phyloP scores from a whole-genome alignment of 2,329 filamentous ascomycete genomes.

The Nigrospora sphaerica region DNA sequence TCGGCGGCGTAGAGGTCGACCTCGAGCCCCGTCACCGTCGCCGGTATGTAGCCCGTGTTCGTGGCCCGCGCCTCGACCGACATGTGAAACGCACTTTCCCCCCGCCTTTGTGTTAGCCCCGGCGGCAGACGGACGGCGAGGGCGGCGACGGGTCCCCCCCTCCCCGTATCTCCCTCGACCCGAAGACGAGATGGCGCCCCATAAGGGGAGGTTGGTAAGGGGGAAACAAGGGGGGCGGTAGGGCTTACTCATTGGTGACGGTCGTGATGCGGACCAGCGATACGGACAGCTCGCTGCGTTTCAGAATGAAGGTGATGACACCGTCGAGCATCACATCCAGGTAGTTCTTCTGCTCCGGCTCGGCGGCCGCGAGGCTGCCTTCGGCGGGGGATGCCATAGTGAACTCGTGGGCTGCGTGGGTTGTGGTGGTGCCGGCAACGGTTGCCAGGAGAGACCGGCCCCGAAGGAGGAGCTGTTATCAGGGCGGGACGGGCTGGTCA shows the following conservation, averaged over 20 bases:
- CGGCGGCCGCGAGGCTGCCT: no score
- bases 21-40: conserved; percentile 8
- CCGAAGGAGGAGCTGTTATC: no score
- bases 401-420: no score
- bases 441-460: no score
- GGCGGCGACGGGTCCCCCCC: background rate
- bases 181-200: no score
- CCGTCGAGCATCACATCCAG: background rate
- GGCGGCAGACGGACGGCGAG: background rate
- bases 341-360: no score
- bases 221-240: conserved; percentile 4
- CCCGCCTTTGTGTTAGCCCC: background rate
- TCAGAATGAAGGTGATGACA: conserved; percentile 11
- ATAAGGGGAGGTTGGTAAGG: no score
- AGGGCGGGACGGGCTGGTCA: no score
- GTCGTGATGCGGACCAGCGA: conserved; percentile 16
- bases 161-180: no score
- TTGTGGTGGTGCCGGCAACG: no score
- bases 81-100: conserved; percentile 13
- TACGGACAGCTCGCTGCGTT: conserved; percentile 13
- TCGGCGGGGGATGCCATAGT: no score
- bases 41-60: conserved; percentile 12
- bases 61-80: conserved; percentile 14
- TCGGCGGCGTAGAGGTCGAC: conserved; percentile 9
- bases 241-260: conserved; percentile 19